Evolutionary conservation across 768 basidiomycete species (phyloP).

Genomic region (Xanthoconium stramineum): DNA sequence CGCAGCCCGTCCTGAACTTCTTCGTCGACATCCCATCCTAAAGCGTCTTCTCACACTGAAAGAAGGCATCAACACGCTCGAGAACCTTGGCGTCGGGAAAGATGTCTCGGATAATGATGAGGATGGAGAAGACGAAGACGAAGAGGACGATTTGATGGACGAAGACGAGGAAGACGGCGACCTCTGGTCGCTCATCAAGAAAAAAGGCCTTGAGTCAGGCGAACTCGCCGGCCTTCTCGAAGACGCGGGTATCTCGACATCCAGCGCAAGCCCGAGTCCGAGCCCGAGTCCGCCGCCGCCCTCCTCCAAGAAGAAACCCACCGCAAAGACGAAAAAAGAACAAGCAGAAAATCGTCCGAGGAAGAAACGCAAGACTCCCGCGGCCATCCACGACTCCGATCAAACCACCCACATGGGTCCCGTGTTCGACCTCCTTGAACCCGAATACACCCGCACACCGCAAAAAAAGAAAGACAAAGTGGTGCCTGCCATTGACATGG

Average conservation of each 20-base stretch:
- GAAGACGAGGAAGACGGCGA: constrained; percentile 40
- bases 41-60: constrained; percentile 78
- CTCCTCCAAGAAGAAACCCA: background rate
- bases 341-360: constrained; percentile 38
- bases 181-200: constrained; percentile 41
- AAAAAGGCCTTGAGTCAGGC: constrained; percentile 37
- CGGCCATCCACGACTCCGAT: constrained; percentile 9
- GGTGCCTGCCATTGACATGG: constrained; percentile 4
- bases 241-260: constrained; percentile 38
- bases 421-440: constrained; percentile 78
- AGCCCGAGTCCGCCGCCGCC: constrained; percentile 9
- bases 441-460: constrained; percentile 43
- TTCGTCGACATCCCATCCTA: constrained; percentile 70
- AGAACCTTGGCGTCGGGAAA: constrained; percentile 75
- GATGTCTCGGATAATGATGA: constrained; percentile 46
- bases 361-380: constrained; percentile 56
- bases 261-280: constrained; percentile 3
- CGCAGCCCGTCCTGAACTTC: constrained; percentile 54
- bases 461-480: constrained; percentile 19
- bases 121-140: constrained; percentile 31
- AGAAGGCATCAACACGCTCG: constrained; percentile 74
- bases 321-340: constrained; percentile 7
- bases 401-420: constrained; percentile 30
- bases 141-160: constrained; percentile 33
- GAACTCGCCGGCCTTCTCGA: constrained; percentile 58